These are phyloP conservation scores for Solanum ahanhuiri DNA, from an alignment of 257 asterid species.

Conservation along the genomic window DNA sequence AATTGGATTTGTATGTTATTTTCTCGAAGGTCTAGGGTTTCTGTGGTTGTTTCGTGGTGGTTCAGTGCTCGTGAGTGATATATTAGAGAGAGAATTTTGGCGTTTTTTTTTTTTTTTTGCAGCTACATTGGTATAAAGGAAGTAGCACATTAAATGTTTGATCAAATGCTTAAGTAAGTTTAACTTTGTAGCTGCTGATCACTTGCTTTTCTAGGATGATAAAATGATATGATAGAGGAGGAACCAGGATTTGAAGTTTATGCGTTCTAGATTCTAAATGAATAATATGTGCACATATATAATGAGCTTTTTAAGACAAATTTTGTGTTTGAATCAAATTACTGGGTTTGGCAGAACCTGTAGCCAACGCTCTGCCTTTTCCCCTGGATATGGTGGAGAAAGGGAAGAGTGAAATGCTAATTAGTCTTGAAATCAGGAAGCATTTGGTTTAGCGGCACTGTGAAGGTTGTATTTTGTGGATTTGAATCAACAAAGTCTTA, in stretches of 20 bases:
- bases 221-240: not conserved
- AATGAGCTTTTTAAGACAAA: not conserved
- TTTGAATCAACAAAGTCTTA: not conserved
- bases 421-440: not conserved
- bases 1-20: not conserved
- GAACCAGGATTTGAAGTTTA: not conserved
- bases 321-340: not conserved
- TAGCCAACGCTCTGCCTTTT: not conserved
- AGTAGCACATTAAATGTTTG: constrained; percentile 9
- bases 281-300: not conserved
- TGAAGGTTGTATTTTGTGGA: not conserved
- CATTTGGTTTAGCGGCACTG: not conserved
- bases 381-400: not conserved
- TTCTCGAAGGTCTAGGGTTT: not conserved
- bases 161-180: constrained; percentile 13
- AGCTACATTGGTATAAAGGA: not conserved
- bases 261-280: not conserved
- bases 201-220: not conserved
- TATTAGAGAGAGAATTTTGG: not conserved
- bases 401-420: not conserved
- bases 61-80: not conserved
- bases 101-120: not conserved
- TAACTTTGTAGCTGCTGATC: not conserved
- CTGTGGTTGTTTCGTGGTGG: not conserved
- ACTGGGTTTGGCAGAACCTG: not conserved